phyloP scores from a whole-genome alignment of 1,284 basidiomycete genomes.

The Stereum hirsutum region DNA sequence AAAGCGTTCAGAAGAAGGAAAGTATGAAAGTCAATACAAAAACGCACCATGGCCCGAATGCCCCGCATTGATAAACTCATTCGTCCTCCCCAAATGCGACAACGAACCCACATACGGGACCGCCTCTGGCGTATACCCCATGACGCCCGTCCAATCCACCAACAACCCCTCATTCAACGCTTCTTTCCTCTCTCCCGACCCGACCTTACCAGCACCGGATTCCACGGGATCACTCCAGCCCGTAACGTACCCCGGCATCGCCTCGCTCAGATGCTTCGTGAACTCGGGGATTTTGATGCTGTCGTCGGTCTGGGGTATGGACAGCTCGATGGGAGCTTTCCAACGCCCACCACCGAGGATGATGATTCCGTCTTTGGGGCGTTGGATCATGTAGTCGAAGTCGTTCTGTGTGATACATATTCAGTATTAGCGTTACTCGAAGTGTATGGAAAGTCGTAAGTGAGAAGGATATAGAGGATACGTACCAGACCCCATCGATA shows the following conservation, averaged over 20 bases:
- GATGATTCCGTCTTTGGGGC: slow-evolving; percentile 18
- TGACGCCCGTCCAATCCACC: slow-evolving; percentile 19
- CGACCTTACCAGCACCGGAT: no score
- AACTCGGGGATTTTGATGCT: slow-evolving; percentile 14
- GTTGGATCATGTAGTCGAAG: slow-evolving; percentile 20
- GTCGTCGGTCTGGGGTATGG: slow-evolving; percentile 18
- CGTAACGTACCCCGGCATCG: neutral
- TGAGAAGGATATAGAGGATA: neutral
- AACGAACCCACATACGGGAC: slow-evolving; percentile 19
- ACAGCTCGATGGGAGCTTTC: slow-evolving; percentile 13
- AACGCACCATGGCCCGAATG: slow-evolving; percentile 18
- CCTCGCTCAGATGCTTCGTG: slow-evolving; percentile 14
- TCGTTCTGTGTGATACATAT: slow-evolving; percentile 9
- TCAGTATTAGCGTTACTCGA: no score
- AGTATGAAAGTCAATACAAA: neutral
- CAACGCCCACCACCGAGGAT: slow-evolving; percentile 17
- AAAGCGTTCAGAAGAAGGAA: neutral
- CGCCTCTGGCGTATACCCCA: slow-evolving; percentile 19
- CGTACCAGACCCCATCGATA: neutral
- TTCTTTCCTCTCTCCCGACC: no score
- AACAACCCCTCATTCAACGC: slow-evolving; percentile 17
- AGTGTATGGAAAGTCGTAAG: slow-evolving; percentile 11
- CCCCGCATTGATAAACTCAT: slow-evolving; percentile 18
- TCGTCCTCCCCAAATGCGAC: slow-evolving; percentile 16
- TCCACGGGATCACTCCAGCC: slow-evolving; percentile 6